Conservation (phyloP, 2,329 filamentous ascomycete genomes). For the Dactylellina leptospora region DNA sequence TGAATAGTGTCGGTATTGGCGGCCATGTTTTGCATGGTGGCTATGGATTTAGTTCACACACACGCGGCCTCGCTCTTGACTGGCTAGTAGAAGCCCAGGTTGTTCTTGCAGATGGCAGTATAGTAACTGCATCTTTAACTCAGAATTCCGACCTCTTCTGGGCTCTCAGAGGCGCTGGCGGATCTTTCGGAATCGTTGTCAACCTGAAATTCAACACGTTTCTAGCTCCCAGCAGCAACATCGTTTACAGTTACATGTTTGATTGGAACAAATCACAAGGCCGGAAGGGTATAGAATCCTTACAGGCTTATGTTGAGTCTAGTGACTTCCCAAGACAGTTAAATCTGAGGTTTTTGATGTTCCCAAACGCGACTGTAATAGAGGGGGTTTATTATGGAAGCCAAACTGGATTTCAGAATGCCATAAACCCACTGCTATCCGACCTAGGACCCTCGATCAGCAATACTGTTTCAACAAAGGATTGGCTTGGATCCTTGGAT, state of each 20-base stretch:
- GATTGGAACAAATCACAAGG: no score
- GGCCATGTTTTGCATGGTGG: conserved; percentile 61
- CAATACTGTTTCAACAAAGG: no score
- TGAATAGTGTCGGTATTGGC: conserved; percentile 61
- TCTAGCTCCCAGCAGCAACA: conserved; percentile 58
- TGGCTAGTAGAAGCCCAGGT: conserved; percentile 64
- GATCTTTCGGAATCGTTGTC: conserved; percentile 61
- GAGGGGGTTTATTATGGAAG: no score
- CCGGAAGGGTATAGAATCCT: no score
- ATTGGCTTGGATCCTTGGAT: no score
- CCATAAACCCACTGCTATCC: no score
- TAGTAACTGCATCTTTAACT: conserved; percentile 54
- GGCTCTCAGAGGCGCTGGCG: conserved; percentile 61
- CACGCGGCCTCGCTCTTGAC: conserved; percentile 66
- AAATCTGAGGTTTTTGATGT: no score
- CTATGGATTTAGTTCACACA: conserved; percentile 61
- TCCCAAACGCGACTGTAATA: no score
- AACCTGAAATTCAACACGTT: conserved; percentile 61
- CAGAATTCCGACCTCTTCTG: conserved; percentile 62
- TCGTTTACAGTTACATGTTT: conserved; percentile 58
- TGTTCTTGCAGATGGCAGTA: conserved; percentile 59
- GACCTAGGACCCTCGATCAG: no score
- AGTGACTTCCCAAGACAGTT: no score
- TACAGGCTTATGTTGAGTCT: no score
- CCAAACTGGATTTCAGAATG: no score